Percentiles rank a stretch among this genome's conserved stretches.
These are phyloP conservation scores for Candida maltosa DNA, from an alignment of 805 yeast genomes.

Conservation along the genomic window DNA sequence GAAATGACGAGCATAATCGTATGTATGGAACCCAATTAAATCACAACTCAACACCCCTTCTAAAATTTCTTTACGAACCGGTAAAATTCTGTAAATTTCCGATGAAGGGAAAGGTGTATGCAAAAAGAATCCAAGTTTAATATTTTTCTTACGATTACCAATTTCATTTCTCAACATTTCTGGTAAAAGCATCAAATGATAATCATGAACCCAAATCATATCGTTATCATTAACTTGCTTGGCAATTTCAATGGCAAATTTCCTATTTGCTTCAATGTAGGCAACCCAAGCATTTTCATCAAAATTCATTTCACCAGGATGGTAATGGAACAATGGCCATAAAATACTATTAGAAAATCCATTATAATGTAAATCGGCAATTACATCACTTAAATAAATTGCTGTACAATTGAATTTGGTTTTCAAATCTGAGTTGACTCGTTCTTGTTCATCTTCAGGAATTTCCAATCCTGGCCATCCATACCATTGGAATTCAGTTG, in stretches of 20 bases:
- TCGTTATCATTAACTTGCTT: slow-evolving; percentile 75
- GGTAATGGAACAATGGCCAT: slow-evolving; percentile 98
- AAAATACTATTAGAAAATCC: slow-evolving; percentile 92
- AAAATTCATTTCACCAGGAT: slow-evolving; percentile 98
- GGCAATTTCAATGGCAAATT: slow-evolving; percentile 74
- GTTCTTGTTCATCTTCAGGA: slow-evolving; percentile 68
- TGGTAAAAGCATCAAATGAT: slow-evolving; percentile 93
- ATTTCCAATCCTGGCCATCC: slow-evolving; percentile 95
- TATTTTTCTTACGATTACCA: slow-evolving; percentile 45
- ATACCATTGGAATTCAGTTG: slow-evolving; percentile 88
- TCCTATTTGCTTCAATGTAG: slow-evolving; percentile 84
- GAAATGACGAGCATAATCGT: slow-evolving; percentile 96
- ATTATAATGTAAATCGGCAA: slow-evolving; percentile 94
- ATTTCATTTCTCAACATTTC: slow-evolving; percentile 73
- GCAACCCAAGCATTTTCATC: slow-evolving; percentile 99
- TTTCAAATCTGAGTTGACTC: slow-evolving; percentile 66
- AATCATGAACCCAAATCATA: slow-evolving; percentile 96
- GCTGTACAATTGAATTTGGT: slow-evolving; percentile 87
- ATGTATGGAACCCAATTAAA: slow-evolving; percentile 96
- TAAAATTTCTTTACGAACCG: slow-evolving; percentile 89
- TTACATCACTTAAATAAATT: slow-evolving; percentile 77
- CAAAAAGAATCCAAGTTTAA: slow-evolving; percentile 86
- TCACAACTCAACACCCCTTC: slow-evolving; percentile 92
- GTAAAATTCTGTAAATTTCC: slow-evolving; percentile 92
- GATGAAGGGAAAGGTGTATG: slow-evolving; percentile 98